Conservation (phyloP, 495 filamentous ascomycete genomes). For the Penicillium cataractarum region DNA sequence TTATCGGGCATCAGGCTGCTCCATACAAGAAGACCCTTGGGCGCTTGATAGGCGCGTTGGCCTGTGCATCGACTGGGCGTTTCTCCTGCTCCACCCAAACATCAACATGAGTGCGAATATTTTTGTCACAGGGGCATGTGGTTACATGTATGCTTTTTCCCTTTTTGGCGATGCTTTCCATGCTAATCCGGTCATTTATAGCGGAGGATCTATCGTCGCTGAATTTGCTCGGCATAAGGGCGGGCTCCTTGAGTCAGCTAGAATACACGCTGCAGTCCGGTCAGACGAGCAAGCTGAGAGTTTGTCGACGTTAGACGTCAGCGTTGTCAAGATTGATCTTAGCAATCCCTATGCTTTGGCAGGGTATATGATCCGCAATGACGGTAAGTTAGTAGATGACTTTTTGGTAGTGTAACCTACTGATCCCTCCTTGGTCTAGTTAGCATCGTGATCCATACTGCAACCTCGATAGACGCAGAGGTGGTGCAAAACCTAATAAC, state of each 20-base stretch:
- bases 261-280: constrained; percentile 12
- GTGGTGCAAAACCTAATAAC: constrained; percentile 4
- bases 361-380: constrained; percentile 9
- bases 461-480: constrained; percentile 10
- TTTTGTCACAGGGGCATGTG: constrained; percentile 7
- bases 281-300: constrained; percentile 15
- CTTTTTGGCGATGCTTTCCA: neutral
- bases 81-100: neutral
- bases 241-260: neutral
- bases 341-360: constrained; percentile 7
- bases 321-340: constrained; percentile 7
- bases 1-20: neutral
- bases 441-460: constrained; percentile 10
- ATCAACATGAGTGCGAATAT: constrained; percentile 10
- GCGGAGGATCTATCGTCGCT: constrained; percentile 5
- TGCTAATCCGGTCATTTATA: neutral
- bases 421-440: constrained; percentile 2
- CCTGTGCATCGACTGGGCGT: neutral
- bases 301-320: constrained; percentile 3
- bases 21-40: neutral
- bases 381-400: constrained; percentile 4
- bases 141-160: neutral
- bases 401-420: neutral
- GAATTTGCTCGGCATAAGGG: constrained; percentile 3
- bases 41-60: neutral